These are phyloP conservation scores for Ceratobasidium papillatum DNA, from an alignment of 1,284 basidiomycete species.

Conservation along the genomic window DNA sequence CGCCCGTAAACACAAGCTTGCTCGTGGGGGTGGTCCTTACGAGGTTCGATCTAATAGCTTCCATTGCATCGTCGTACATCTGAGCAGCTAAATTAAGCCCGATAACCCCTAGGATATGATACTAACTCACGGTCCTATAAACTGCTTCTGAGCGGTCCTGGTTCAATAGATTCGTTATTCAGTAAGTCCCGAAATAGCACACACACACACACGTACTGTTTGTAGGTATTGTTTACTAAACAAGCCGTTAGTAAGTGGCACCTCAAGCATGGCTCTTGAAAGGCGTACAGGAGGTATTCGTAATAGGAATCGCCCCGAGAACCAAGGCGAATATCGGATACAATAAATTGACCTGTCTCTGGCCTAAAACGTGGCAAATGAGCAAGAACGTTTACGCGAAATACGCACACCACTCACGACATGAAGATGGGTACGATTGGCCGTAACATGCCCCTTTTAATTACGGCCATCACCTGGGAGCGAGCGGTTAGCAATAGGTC, in stretches of 20 bases:
- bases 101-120: background rate
- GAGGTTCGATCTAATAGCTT: constrained; percentile 79
- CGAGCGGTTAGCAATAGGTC: constrained; percentile 19
- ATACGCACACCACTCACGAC: constrained; percentile 75
- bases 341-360: constrained; percentile 72
- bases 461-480: constrained; percentile 72
- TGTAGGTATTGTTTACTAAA: constrained; percentile 80
- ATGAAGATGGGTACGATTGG: constrained; percentile 83
- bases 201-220: constrained; percentile 59
- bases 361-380: constrained; percentile 56
- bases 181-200: background rate
- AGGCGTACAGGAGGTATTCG: constrained; percentile 81
- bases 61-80: constrained; percentile 89
- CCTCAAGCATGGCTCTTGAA: background rate
- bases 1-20: constrained; percentile 80
- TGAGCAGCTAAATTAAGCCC: constrained; percentile 49
- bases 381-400: constrained; percentile 27
- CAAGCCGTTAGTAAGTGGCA: background rate
- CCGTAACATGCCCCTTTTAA: constrained; percentile 57
- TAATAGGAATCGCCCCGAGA: constrained; percentile 95
- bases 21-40: constrained; percentile 67
- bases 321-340: constrained; percentile 85
- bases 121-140: constrained; percentile 70
- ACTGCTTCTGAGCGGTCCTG: constrained; percentile 79
- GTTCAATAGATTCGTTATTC: constrained; percentile 35